Evolutionary conservation across 163 green algal species (phyloP), one percentile per base, ranked within the genome.

Genomic region (Volvox carteri): DNA sequence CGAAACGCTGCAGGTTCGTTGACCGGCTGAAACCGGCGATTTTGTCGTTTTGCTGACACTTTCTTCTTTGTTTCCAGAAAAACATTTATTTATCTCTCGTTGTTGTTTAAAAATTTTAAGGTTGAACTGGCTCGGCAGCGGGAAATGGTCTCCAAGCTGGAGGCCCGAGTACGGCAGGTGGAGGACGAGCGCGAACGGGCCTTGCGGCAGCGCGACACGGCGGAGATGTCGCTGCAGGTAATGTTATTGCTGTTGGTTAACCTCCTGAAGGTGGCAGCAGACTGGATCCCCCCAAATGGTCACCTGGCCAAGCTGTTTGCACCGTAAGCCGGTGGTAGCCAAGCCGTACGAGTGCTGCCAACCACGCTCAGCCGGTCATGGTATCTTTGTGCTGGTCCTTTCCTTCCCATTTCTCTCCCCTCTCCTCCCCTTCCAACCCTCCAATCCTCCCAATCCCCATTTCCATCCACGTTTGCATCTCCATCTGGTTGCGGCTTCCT

Each of bases 191-290:
- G 81, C 7, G 65, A 79, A 9, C 81, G 81, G 33, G 65, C 46
- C 2, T 44, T 80, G 8, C 81, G 81, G 35, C 81, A 80, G 35
- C 65, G 65, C 21, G 65, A 87, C 46, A 30, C 81, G 8, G 81
- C 81, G 19, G 65, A 87, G 81, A 35, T 79, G 65, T 67, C 62
- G 44, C 33, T 87, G 46, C 65, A 87, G 81, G 81, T 87, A 72
- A 23, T 28, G 23, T 68, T 68, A 6, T n/a, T n/a, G n/a, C n/a
- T n/a, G n/a, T n/a, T n/a, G n/a, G n/a, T n/a, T n/a, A n/a, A n/a
- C n/a, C n/a, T n/a, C n/a, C n/a, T n/a, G n/a, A n/a, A n/a, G n/a
- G n/a, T n/a, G n/a, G n/a, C n/a, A n/a, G n/a, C n/a, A n/a, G n/a
- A n/a, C n/a, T n/a, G n/a, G n/a, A n/a, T n/a, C n/a, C n/a, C n/a